Base-by-base conservation (phyloP, 805 yeast species). In the Aciculoconidium aculeatum region DNA sequence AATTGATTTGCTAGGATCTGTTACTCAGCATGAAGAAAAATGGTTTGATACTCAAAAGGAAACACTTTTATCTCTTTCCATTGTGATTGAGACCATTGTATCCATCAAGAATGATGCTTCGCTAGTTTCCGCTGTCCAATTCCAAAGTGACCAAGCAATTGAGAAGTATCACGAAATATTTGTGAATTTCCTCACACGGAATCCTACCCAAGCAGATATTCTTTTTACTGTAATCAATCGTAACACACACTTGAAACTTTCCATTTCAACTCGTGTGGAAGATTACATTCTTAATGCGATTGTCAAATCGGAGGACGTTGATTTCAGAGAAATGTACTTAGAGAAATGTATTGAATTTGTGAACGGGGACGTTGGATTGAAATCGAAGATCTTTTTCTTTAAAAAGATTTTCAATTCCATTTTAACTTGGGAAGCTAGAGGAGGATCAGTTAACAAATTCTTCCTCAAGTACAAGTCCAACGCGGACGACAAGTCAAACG, bases 81-180 rank as follows among this genome's bases (percentile, higher is more conserved):
- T 57, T 0, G 36, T 71, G 17, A 57, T 71, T 1, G 63, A 64
- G 17, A 69, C 59, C 8, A 63, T 79, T 12, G 51, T 63, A 1
- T 44, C 52, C 2, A 55, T 68, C 21, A 66, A 70, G 22, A 48
- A 54, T 24, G 40, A 54, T 2, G 53, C 71, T 1, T 53, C 73
- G 1, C 51, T 76, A 34, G 65, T 72, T 2, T 77, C 87, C 0
- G 61, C 77, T 1, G 61, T 75, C 11, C 84, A 79, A 36, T 71
- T 87, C 47, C 84, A 81, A 47, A 65, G 84, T 3, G 79, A 72
- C 18, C 87, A 81, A 46, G 76, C 92, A 0, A 58, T 82, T 15
- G 68, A 68, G 14, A 76, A 71, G 31, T 62, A 84, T 25, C 90
- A 84, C 49, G 25, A 18, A 0, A 42, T 60, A 9, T 40, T 61